Conservation (phyloP, 2,329 filamentous ascomycete genomes). For the Seiridium cupressi region DNA sequence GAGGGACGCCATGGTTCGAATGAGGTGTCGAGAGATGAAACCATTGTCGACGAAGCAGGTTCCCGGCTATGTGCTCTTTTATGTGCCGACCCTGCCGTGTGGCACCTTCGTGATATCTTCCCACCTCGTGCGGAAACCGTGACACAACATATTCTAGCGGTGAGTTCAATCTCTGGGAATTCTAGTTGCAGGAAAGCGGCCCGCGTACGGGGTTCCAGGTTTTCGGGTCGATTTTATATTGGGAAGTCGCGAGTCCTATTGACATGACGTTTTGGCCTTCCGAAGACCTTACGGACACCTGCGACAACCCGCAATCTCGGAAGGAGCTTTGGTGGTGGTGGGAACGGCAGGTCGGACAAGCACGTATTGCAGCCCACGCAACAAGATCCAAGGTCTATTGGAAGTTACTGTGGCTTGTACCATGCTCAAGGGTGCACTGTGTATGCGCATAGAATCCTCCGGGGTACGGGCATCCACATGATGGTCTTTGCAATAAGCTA, state of each 20-base stretch:
- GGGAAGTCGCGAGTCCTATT: background rate
- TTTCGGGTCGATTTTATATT: background rate
- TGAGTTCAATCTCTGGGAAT: slow-evolving; percentile 1
- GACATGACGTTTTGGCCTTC: background rate
- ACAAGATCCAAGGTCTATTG: too few relatives aligned
- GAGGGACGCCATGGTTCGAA: background rate
- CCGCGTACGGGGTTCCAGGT: background rate
- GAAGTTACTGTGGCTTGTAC: too few relatives aligned
- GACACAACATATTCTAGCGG: slow-evolving; percentile 1
- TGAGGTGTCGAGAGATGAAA: background rate
- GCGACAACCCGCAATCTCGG: too few relatives aligned
- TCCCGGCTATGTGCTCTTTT: background rate
- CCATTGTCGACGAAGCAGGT: background rate
- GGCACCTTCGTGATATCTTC: background rate
- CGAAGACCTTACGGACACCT: too few relatives aligned
- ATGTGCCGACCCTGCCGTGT: background rate
- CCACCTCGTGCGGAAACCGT: background rate
- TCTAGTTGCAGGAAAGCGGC: background rate
- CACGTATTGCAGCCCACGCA: too few relatives aligned
- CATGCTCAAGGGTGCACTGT: too few relatives aligned
- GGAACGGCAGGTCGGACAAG: too few relatives aligned
- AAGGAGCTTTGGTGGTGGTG: too few relatives aligned
- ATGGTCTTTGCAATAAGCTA: too few relatives aligned
- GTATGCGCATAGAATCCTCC: too few relatives aligned
- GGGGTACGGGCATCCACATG: too few relatives aligned